Conservation (phyloP, 2,329 filamentous ascomycete species). For the Claviceps maximensis region DNA sequence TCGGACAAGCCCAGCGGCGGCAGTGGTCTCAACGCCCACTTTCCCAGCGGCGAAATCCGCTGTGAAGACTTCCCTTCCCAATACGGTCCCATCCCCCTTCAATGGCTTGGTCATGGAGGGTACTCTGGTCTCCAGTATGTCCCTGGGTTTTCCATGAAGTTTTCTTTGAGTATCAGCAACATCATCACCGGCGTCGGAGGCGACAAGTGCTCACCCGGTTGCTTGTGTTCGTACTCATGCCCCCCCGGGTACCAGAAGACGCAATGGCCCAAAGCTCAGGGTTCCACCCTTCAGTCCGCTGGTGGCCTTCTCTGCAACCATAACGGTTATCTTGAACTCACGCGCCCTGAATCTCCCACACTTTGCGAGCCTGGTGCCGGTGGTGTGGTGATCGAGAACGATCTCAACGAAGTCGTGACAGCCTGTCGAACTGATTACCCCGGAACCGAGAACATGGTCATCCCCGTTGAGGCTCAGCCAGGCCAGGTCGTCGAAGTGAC, state of each 20-base stretch:
- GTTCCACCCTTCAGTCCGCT: slow-evolving; percentile 66
- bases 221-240: slow-evolving; percentile 88
- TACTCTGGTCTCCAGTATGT: slow-evolving; percentile 68
- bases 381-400: slow-evolving; percentile 63
- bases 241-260: slow-evolving; percentile 84
- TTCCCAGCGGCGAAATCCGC: slow-evolving; percentile 59
- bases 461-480: slow-evolving; percentile 53
- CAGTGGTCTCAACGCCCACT: slow-evolving; percentile 48
- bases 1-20: neutral
- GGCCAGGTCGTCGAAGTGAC: slow-evolving; percentile 52
- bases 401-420: slow-evolving; percentile 49
- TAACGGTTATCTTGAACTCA: slow-evolving; percentile 62
- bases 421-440: slow-evolving; percentile 96
- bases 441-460: slow-evolving; percentile 75
- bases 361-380: slow-evolving; percentile 65
- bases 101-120: slow-evolving; percentile 57
- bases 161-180: slow-evolving; percentile 40
- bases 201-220: slow-evolving; percentile 43
- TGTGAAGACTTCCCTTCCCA: slow-evolving; percentile 65
- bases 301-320: slow-evolving; percentile 74
- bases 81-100: slow-evolving; percentile 63
- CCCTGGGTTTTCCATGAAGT: slow-evolving; percentile 34
- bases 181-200: slow-evolving; percentile 53
- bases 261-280: slow-evolving; percentile 75
- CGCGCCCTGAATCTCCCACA: slow-evolving; percentile 50